Percentiles rank a stretch among this genome's conserved stretches.
phyloP scores from a whole-genome alignment of 208 protist species.

The Crithidia expoeki region DNA sequence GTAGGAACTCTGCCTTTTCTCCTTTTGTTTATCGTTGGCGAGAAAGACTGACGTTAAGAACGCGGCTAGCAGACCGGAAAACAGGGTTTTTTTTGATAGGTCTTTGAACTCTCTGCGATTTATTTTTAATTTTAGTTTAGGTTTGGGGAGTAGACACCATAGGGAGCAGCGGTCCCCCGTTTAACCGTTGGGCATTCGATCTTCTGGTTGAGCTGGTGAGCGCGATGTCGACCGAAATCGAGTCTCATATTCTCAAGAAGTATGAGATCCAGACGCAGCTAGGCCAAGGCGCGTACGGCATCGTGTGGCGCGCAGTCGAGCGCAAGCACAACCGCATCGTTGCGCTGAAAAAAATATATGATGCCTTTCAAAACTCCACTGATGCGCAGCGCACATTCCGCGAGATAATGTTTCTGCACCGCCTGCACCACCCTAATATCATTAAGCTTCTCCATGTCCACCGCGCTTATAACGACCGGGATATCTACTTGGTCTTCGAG shows the following conservation, averaged over 20 bases:
- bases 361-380: slow-evolving; percentile 94
- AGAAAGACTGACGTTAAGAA: too few species aligned
- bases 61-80: too few species aligned
- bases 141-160: too few species aligned
- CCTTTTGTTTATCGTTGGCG: too few species aligned
- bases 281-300: slow-evolving; percentile 95
- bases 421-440: slow-evolving; percentile 97
- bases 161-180: too few species aligned
- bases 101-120: too few species aligned
- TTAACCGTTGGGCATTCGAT: background rate
- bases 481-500: slow-evolving; percentile 99
- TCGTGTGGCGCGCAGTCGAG: slow-evolving; percentile 95
- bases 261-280: slow-evolving; percentile 95
- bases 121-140: too few species aligned
- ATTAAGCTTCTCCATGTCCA: slow-evolving; percentile 97
- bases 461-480: slow-evolving; percentile 96
- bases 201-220: background rate
- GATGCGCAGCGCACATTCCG: slow-evolving; percentile 96
- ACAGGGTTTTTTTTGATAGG: too few species aligned
- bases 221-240: slow-evolving; percentile 90
- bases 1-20: too few species aligned
- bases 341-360: slow-evolving; percentile 97
- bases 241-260: slow-evolving; percentile 92
- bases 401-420: slow-evolving; percentile 98
- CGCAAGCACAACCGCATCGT: slow-evolving; percentile 90